phyloP scores from a whole-genome alignment of 495 filamentous ascomycete species.

The Emericellopsis terricola region DNA sequence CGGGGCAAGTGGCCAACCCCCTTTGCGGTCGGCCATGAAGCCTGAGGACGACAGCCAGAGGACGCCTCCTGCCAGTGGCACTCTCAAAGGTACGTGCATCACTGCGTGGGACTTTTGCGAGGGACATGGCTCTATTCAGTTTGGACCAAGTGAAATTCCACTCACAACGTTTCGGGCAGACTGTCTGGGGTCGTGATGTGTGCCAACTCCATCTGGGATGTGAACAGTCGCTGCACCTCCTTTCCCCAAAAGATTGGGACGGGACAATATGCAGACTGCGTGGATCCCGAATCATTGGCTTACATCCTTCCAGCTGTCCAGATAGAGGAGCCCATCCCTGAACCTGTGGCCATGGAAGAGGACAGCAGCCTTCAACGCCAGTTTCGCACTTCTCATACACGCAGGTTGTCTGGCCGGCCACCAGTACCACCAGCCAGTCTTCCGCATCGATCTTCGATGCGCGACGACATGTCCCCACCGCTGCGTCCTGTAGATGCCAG shows the following conservation, averaged over 20 bases:
- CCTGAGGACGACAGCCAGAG: slow-evolving; percentile 20
- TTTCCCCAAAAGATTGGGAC: too few relatives aligned
- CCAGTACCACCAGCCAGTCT: too few relatives aligned
- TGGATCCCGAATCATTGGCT: too few relatives aligned
- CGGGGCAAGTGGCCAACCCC: background rate
- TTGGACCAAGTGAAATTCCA: background rate
- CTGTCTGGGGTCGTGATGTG: background rate
- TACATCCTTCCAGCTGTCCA: slow-evolving; percentile 22
- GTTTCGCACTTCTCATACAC: slow-evolving; percentile 20
- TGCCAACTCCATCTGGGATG: background rate
- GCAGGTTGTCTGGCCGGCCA: slow-evolving; percentile 18
- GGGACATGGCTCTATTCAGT: background rate
- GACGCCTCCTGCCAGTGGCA: slow-evolving; percentile 14
- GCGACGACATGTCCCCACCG: slow-evolving; percentile 13
- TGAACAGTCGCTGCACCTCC: too few relatives aligned
- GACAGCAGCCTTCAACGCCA: slow-evolving; percentile 23
- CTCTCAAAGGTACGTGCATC: slow-evolving; percentile 19
- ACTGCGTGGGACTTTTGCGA: background rate
- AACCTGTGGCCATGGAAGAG: slow-evolving; percentile 11
- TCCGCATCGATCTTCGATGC: slow-evolving; percentile 19
- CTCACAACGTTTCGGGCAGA: too few relatives aligned
- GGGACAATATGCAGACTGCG: too few relatives aligned
- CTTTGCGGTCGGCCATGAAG: slow-evolving; percentile 24
- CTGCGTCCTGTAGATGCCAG: slow-evolving; percentile 11
- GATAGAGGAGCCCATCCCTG: slow-evolving; percentile 25